Evolutionary conservation across 148 eudicot genomes (phyloP), one percentile per base, ranked within the genome.

Genomic region (Rhododendron williamsianum): DNA sequence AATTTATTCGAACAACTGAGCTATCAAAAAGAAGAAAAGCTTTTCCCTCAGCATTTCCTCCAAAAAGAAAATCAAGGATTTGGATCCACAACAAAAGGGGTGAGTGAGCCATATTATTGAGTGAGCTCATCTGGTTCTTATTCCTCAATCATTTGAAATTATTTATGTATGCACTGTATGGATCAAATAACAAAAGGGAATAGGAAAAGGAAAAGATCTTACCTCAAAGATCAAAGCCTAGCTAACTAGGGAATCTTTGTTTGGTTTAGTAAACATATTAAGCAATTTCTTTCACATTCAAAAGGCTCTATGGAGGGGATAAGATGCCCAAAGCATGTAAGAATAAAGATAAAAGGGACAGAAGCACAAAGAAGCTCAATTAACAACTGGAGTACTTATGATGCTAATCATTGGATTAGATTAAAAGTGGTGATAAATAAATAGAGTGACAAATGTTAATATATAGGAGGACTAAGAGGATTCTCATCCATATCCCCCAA

Each of bases 91-190:
- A 0, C 84, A 87, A 88, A 87, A 86, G 78, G 86, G 88, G 81
- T 76, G 83, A 87, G 81, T 71, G 83, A 87, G 65, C 88, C 89
- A 88, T 87, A 86, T 84, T 41, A 35, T 71, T 85, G 72, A 46
- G 84, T 60, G 73, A 35, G 78, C 21, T 84, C 36, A 78, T 84
- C 35, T 71, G 86, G 84, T 86, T 79, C 86, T 84, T 87, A 85
- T 90, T 88, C 90, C 81, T 84, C 87, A 88, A 92, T 91, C 91
- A 89, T 92, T 83, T 89, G 84, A 79, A 36, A 35, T 77, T 38
- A 63, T n/a, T 25, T 27, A 67, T 25, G 10, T 81, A 46, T 35
- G 38, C 23, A 36, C 69, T 9, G 74, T 21, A 23, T 56, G 38
- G 25, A 80, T 43, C 23, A 74, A 51, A 63, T 84, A 33, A 35